Evolutionary conservation across 129 eudicot genomes (phyloP), one percentile per base, ranked within the genome.

Genomic region (Glebionis coronaria): DNA sequence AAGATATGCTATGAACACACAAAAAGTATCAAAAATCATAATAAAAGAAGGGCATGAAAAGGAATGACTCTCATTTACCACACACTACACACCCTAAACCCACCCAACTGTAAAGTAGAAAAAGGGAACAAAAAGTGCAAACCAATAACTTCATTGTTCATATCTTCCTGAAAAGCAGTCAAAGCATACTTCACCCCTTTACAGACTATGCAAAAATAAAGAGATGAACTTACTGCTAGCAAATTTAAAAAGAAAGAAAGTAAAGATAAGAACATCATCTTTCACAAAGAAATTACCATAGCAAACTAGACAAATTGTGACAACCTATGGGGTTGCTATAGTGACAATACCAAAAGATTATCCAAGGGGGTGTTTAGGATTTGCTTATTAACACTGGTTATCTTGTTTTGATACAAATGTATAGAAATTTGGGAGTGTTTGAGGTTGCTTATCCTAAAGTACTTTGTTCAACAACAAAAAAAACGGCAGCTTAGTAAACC

Each of bases 71-170:
- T 31, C 45, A 20, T 71, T 65, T 44, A 56, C 45, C 72, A 65
- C 38, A 20, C 44, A 44, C 53, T 25, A 56, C 72, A 65, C 38
- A 20, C 44, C 53, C 53, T 25, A 56, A 45, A 60, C 53, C 65
- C 61, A 74, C 25, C 68, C 79, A 66, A 57, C 73, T 74, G 73
- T 74, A 74, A 74, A 74, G 79, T 42, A 46, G 66, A 47, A 74
- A 62, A 58, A 69, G 38, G 53, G 44, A 31, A 56, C 54, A 51
- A 66, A 66, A 57, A 29, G 73, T 55, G 65, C 44, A 73, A 44
- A 46, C 65, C 71, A 74, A 56, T 67, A 66, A 44, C n/a, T n/a
- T n/a, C n/a, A n/a, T n/a, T n/a, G 61, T 74, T 21, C 73, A 45
- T 67, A 10, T 8, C 72, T 73, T 46, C 65, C 60, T 46, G 25